Conservation (phyloP, 805 yeast genomes). For the Yarrowia divulgata region DNA sequence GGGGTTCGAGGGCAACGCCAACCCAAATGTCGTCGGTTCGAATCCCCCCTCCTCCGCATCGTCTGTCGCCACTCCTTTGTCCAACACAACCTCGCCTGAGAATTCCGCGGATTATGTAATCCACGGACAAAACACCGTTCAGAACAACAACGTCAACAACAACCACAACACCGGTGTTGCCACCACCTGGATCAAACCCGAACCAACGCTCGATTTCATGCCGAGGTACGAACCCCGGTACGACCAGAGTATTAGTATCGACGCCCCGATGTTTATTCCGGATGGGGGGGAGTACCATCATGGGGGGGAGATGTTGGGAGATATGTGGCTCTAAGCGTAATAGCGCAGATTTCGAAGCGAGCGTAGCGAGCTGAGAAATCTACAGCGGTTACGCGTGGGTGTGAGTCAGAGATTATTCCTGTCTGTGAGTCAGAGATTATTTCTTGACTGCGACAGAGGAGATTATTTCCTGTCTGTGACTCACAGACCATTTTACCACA, state of each 20-base stretch:
- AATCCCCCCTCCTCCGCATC: not conserved
- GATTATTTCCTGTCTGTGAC: too few relatives aligned
- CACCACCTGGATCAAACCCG: conserved; percentile 32
- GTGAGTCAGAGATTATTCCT: too few relatives aligned
- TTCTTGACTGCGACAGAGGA: too few relatives aligned
- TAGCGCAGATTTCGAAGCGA: too few relatives aligned
- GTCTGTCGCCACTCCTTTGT: not conserved
- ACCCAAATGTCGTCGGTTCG: not conserved
- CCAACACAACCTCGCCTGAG: conserved; percentile 5
- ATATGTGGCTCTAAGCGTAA: conserved; percentile 4
- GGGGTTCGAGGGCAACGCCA: not conserved
- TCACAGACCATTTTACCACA: too few relatives aligned
- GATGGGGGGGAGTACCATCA: conserved; percentile 8
- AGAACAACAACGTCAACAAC: too few relatives aligned
- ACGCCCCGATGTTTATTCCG: conserved; percentile 32
- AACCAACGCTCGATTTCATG: conserved; percentile 17
- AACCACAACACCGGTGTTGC: too few relatives aligned
- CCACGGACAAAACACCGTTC: not conserved
- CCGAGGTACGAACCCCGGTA: conserved; percentile 33
- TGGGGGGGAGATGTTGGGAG: conserved; percentile 12
- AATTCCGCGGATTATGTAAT: conserved; percentile 6
- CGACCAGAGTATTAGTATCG: conserved; percentile 2
- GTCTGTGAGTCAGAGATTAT: too few relatives aligned
- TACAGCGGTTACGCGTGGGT: too few relatives aligned
- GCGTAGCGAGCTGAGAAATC: too few relatives aligned